Evolutionary conservation across 148 eudicot genomes (phyloP), one percentile per base, ranked within the genome.

Genomic region (Diospyros lotus): DNA sequence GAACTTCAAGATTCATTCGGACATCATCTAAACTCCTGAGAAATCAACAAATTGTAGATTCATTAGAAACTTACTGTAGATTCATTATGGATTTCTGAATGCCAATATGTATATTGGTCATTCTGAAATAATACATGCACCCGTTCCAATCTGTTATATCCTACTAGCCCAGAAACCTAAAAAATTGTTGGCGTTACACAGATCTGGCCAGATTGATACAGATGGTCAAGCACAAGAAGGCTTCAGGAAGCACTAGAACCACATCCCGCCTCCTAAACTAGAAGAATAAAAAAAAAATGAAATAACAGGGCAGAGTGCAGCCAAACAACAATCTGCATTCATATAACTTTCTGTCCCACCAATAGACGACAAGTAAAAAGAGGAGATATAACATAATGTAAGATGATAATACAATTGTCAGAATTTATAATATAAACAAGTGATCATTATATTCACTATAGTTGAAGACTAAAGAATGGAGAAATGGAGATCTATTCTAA

Each of bases 11-110:
- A 87, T 96, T 96, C 99, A 96, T 86, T 73, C 97, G 91, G 7
- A 93, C 98, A 83, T 96, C 99, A 78, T 90, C 99, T 85, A 96
- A 83, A 85, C 98, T 93, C 94, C 99, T 96, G 92, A 71, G 53
- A 63, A 82, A 66, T 74, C 28, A 75, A 66, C 28, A 63, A 17
- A 77, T 42, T 67, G 76, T 62, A 76, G 43, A 61, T 11, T 17
- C 11, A 66, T 61, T 55, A 53, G n/a, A 8, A 74, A 18, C 38
- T 40, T 10, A 58, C 69, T 61, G 17, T 45, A 46, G 6, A 17
- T 28, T 60, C 56, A 45, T 8, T 2, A 7, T 38, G 8, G 1
- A 40, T 40, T n/a, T n/a, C 50, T 42, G 58, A 9, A 43, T 58
- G 48, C 28, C 41, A 3, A 40, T 54, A 10, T 14, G 54, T 45